Conservation (phyloP, 2,329 filamentous ascomycete genomes). For the Aspergillus phoenicis region DNA sequence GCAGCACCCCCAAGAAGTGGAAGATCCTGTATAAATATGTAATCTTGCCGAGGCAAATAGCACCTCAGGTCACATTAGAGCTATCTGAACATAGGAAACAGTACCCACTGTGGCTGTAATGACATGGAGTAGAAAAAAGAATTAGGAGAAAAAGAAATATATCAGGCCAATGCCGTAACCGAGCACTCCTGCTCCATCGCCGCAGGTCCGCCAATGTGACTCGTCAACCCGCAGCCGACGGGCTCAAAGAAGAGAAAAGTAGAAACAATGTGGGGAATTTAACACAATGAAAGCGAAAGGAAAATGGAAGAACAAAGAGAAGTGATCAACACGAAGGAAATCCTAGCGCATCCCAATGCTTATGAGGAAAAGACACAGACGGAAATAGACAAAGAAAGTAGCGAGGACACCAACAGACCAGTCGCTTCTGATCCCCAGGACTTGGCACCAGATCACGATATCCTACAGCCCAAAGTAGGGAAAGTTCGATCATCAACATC, state of each 20-base stretch:
- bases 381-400: constrained; percentile 12
- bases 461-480: constrained; percentile 15
- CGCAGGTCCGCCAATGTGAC: not conserved
- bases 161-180: constrained; percentile 4
- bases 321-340: constrained; percentile 20
- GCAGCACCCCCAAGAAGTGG: too few species aligned
- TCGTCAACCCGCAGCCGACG: not conserved
- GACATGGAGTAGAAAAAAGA: not conserved
- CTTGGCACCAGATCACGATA: constrained; percentile 9
- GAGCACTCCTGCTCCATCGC: constrained; percentile 6
- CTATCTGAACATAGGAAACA: constrained; percentile 8
- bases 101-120: constrained; percentile 1
- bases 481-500: constrained; percentile 36
- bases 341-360: constrained; percentile 29
- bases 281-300: constrained; percentile 15
- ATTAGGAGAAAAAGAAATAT: not conserved
- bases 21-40: too few species aligned
- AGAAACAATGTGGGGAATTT: constrained; percentile 19
- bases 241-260: constrained; percentile 11
- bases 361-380: constrained; percentile 17
- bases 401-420: constrained; percentile 10
- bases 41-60: not conserved
- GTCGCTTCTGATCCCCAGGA: constrained; percentile 8
- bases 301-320: constrained; percentile 20
- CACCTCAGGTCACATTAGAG: constrained; percentile 4